Evolutionary conservation across 2,329 filamentous ascomycete species (phyloP), one percentile per base, ranked within the genome.

Genomic region (Coniella lustricola): DNA sequence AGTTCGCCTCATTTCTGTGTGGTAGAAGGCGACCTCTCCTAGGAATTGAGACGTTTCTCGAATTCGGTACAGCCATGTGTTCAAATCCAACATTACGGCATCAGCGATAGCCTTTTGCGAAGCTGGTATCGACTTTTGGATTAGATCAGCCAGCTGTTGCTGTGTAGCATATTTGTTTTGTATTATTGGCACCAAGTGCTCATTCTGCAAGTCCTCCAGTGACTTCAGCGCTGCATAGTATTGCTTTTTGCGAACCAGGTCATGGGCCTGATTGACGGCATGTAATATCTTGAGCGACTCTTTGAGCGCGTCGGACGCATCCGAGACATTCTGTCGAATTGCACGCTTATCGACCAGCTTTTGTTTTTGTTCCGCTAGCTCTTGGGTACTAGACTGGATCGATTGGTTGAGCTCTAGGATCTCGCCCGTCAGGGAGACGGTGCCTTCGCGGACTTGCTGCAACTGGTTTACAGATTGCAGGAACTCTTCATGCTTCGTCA

Each of bases 401-500:
- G 90, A 94, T 64, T 95, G 86, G 61, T 95, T 97, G 49, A 98
- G 76, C 57, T 88, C 81, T 54, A 98, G 72, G 50, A 98, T 97
- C 65, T 98, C 91, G 34, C 85, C 80, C 1, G 91, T 97, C 60
- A 98, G 72, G 39, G 80, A 76, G 35, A 95, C 89, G 1, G 91
- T 97, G 35, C 89, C 90, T 65, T 96, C 88, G 46, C 91, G 85
- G 44, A 97, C 90, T 51, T 82, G 80, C 58, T 97, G 86, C n/a
- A 98, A 79, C 62, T 94, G 89, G 60, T 93, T 94, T 57, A 98
- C 90, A 0, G 91, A 96, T 55, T 81, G 82, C 31, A 97, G 84
- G 62, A 98, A 98, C 61, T 96, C 93, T 62, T 97, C 91, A 61
- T 98, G 93, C 60, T 96, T 95, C 10, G 87, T 91, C 60, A 95